Evolutionary conservation across 2,329 filamentous ascomycete genomes (phyloP), one percentile per base, ranked within the genome.

Genomic region (Parascedosporium putredinis): DNA sequence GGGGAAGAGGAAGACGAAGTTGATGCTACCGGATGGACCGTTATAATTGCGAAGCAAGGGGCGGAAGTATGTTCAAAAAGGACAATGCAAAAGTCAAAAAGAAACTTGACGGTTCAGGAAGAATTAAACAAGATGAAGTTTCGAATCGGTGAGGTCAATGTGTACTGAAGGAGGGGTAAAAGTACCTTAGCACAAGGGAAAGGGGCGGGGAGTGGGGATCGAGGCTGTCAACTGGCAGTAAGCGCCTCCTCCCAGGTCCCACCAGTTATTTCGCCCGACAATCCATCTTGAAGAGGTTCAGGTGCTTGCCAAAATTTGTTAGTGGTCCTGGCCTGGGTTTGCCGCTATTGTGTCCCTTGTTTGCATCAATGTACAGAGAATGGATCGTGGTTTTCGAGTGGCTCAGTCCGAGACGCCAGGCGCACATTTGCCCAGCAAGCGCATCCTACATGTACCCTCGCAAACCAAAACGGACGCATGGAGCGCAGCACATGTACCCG

Each of bases 61-160:
- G 36, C n/a, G 18, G 18, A 20, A 20, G 12, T 14, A 27, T 5
- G 23, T 14, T 12, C 10, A 12, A 29, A 20, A 43, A 43, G 18
- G 38, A 20, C 16, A 2, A 23, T 14, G 6, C 6, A 43, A 23
- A 20, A 20, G n/a, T 14, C 12, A 20, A 12, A 43, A 20, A 36
- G 33, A 36, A 36, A 36, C 18, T 36, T n/a, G n/a, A n/a, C n/a
- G 33, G 14, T 36, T 12, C 7, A 36, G 10, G 18, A 36, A 36
- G 18, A 36, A 7, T 7, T 36, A 16, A n/a, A n/a, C 18, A 16
- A 16, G 33, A 6, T 36, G 33, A 36, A n/a, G 6, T 40, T 40
- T 40, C 14, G 42, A 20, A 45, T 45, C 42, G 42, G 42, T 45
- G 42, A 45, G 42, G 10, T 45, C 42, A 40, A 40, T 16, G 22